Conservation (phyloP, 2,329 filamentous ascomycete genomes). For the Nigrograna mackinnonii region DNA sequence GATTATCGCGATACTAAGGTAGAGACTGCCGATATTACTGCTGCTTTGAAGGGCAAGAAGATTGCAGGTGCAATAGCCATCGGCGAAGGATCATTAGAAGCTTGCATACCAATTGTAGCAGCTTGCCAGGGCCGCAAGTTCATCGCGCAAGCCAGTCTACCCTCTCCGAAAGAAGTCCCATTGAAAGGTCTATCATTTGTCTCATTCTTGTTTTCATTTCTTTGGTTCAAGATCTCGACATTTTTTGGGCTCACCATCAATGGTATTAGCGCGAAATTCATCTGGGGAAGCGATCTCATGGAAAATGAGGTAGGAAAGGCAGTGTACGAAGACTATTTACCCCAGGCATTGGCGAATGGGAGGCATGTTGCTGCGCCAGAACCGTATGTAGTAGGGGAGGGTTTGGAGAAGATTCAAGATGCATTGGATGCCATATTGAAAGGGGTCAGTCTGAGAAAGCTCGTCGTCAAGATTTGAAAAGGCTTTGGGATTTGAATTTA, state of each 20-base stretch:
- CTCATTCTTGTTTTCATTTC: conserved; percentile 6
- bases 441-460: conserved; percentile 7
- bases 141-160: conserved; percentile 5
- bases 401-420: conserved; percentile 14
- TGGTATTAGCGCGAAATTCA: conserved; percentile 13
- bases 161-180: conserved; percentile 3
- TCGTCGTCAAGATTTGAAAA: conserved; percentile 6
- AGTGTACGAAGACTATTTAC: conserved; percentile 11
- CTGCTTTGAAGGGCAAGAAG: conserved; percentile 34
- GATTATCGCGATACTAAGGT: conserved; percentile 53
- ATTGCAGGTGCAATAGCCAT: conserved; percentile 41
- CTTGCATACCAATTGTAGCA: conserved; percentile 12
- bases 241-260: conserved; percentile 10
- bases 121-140: conserved; percentile 13
- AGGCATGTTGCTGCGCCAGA: conserved; percentile 9
- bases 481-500: neutral
- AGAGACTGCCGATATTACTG: conserved; percentile 35
- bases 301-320: conserved; percentile 5
- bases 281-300: conserved; percentile 7
- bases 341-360: conserved; percentile 9
- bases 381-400: conserved; percentile 15
- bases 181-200: conserved; percentile 9
- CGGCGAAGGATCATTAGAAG: conserved; percentile 22
- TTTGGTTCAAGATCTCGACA: conserved; percentile 12
- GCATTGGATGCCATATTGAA: conserved; percentile 6